Base-by-base conservation (phyloP, 257 asterid genomes). In the Paulownia fortunei region DNA sequence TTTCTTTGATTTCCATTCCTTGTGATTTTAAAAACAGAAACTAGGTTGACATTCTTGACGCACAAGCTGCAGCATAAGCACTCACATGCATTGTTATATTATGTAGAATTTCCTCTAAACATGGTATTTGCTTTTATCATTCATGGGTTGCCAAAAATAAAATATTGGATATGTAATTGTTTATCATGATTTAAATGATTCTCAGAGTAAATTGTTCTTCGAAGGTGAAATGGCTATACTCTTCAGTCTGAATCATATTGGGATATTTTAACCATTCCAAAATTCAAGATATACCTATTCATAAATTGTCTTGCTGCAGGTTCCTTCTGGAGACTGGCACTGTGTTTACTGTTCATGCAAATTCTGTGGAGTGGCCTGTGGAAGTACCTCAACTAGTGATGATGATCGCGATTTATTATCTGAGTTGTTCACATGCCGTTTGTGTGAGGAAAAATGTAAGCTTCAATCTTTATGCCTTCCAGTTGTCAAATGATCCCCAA, bases 331-430 rank as follows among this genome's bases (percentile, higher is more conserved):
- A 84, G 94, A 96, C 79, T 96, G 98, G 97, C 79, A 84, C 65
- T 96, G 98, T 69, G 80, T 87, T 42, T 87, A 92, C 81, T 96
- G 99, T 87, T 88, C 97, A 55, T 96, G 99, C 92, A 93, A 93
- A 72, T 90, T 90, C 81, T 96, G 99, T 85, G 98, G 92, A 78
- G 32, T 74, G 77, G 87, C 90, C 60, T 84, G 83, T 73, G 85
- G 81, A 84, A 85, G 65, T 62, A 76, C 84, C 79, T 85, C 80
- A 51, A 65, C 44, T 36, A 74, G 73, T 54, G 87, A 82, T 60
- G 86, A 79, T 72, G 86, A 72, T 55, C 78, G 55, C 6, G 79
- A 76, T 77, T 60, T 67, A 69, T 62, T 80, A 72, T 80, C 82
- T 76, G 91, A 87, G 60, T 73, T 90, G 74, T 55, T 80, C 77